Conservation (phyloP, 164 flowering plant species). For the Chimonanthus salicifolius region DNA sequence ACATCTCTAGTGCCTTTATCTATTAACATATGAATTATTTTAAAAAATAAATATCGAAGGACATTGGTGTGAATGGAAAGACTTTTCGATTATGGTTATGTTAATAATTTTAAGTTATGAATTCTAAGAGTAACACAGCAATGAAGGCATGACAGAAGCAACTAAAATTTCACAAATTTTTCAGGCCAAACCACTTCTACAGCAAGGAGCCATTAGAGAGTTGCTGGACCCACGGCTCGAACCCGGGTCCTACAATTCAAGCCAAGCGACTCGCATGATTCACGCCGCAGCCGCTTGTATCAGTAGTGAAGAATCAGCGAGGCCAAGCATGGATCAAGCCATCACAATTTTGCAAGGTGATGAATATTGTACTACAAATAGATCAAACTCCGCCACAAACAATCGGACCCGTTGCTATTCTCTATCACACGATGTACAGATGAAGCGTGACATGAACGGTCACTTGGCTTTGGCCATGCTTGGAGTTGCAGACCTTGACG, state of each 20-base stretch:
- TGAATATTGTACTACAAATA: conserved; percentile 8
- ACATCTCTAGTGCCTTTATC: too few relatives aligned
- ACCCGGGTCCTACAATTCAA: conserved; percentile 29
- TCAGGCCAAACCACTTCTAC: conserved; percentile 73
- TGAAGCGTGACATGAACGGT: conserved; percentile 56
- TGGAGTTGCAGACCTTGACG: conserved; percentile 79
- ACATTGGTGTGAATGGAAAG: too few relatives aligned
- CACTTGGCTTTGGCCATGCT: conserved; percentile 85
- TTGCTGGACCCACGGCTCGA: conserved; percentile 57
- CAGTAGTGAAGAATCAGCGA: conserved; percentile 56
- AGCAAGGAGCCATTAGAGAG: conserved; percentile 34
- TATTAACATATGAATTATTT: too few relatives aligned
- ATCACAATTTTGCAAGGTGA: conserved; percentile 51
- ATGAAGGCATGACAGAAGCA: neutral
- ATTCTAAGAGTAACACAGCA: too few relatives aligned
- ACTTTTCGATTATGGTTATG: too few relatives aligned
- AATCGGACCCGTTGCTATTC: conserved; percentile 18
- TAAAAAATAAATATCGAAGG: too few relatives aligned
- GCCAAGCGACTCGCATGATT: conserved; percentile 44
- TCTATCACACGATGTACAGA: conserved; percentile 27
- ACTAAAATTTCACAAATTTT: neutral
- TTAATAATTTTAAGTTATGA: too few relatives aligned
- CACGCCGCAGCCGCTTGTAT: conserved; percentile 71
- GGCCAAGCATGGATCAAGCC: conserved; percentile 57
- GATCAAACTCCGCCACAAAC: neutral